Evolutionary conservation across 495 filamentous ascomycete genomes (phyloP).

Genomic region (Aspergillus incahuasiensis): DNA sequence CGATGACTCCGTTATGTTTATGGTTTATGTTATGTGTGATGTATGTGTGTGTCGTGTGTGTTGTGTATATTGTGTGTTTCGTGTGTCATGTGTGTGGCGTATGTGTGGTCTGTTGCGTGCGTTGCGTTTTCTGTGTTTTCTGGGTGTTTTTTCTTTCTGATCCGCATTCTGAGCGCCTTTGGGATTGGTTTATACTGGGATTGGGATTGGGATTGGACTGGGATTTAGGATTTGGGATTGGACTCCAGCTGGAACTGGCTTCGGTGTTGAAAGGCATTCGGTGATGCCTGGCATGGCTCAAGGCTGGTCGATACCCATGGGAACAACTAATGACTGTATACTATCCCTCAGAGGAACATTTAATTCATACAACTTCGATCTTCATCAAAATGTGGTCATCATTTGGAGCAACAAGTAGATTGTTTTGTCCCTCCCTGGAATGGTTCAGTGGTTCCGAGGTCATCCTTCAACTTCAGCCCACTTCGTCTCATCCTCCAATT

Average conservation of each 20-base stretch:
- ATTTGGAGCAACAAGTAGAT: too few relatives aligned
- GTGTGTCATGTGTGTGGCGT: slow-evolving; percentile 12
- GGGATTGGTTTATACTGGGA: too few relatives aligned
- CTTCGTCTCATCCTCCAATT: too few relatives aligned
- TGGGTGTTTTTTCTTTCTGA: slow-evolving; percentile 17
- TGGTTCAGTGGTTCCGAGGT: too few relatives aligned
- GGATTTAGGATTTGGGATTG: background rate
- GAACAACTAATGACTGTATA: background rate
- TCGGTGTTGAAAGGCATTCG: slow-evolving; percentile 5
- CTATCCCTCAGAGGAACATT: background rate
- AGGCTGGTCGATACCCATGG: background rate
- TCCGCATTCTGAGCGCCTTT: background rate
- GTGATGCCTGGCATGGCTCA: background rate
- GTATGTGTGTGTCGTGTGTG: slow-evolving; percentile 9
- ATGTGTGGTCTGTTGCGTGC: slow-evolving; percentile 18
- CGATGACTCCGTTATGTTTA: slow-evolving; percentile 32
- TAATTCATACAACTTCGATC: background rate
- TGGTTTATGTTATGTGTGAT: slow-evolving; percentile 31
- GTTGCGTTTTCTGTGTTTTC: slow-evolving; percentile 19
- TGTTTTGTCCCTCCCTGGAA: too few relatives aligned
- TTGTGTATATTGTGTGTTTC: slow-evolving; percentile 23
- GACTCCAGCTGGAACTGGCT: background rate
- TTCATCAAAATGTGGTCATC: background rate
- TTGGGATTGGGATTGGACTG: background rate
- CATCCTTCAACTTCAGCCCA: too few relatives aligned